phyloP scores from a whole-genome alignment of 345 rosid species.

The Kandelia obovata region DNA sequence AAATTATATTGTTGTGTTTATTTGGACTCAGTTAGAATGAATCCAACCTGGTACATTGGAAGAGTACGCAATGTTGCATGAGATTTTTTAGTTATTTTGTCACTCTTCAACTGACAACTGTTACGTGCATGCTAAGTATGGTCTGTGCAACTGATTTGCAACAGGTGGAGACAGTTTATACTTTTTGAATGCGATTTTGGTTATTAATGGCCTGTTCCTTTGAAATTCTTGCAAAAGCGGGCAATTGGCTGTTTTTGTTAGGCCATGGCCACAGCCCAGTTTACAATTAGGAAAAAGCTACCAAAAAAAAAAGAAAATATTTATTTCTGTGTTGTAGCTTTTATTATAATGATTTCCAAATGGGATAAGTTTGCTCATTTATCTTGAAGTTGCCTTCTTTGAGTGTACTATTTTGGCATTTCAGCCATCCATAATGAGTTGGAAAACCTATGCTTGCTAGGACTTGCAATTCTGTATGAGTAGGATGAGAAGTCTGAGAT shows the following conservation, averaged over 20 bases:
- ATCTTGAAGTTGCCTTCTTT: too few relatives aligned
- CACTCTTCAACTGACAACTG: not conserved
- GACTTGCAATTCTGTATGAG: not conserved
- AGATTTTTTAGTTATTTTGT: slow-evolving; percentile 10
- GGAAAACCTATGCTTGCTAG: not conserved
- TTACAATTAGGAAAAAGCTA: too few relatives aligned
- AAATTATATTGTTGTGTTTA: slow-evolving; percentile 2
- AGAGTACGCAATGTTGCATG: slow-evolving; percentile 1
- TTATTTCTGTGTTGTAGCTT: too few relatives aligned
- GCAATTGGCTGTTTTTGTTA: too few relatives aligned
- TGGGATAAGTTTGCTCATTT: too few relatives aligned
- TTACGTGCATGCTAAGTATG: slow-evolving; percentile 2
- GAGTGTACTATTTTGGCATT: not conserved
- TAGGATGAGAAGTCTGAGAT: not conserved
- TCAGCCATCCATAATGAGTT: not conserved
- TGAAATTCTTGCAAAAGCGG: too few relatives aligned
- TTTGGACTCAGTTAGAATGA: not conserved
- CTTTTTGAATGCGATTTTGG: too few relatives aligned
- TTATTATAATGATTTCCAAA: too few relatives aligned
- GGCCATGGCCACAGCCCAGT: too few relatives aligned
- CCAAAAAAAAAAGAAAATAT: too few relatives aligned
- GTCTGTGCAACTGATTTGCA: not conserved
- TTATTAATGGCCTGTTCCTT: too few relatives aligned
- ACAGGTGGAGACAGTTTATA: too few relatives aligned
- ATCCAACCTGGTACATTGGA: not conserved